These are phyloP conservation scores for Myxozyma neglecta DNA, from an alignment of 805 yeast genomes.

Conservation along the genomic window DNA sequence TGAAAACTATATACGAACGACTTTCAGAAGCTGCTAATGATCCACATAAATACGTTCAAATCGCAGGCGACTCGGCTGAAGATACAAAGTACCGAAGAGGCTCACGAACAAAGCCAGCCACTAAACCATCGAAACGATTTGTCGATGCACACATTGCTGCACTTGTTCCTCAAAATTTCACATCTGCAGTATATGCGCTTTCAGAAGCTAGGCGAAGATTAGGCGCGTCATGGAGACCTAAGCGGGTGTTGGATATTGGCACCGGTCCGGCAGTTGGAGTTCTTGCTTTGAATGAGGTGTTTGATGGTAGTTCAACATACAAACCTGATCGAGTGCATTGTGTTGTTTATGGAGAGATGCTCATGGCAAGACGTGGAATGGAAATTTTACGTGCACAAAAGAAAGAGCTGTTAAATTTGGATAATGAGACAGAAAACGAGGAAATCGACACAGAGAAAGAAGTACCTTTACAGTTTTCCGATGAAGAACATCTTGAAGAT, in stretches of 20 bases:
- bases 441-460: background rate
- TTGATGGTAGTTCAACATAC: conserved; percentile 57
- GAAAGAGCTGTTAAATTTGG: background rate
- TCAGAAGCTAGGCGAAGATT: conserved; percentile 61
- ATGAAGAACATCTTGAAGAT: conserved; percentile 10
- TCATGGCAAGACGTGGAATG: conserved; percentile 81
- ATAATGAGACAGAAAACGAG: background rate
- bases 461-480: background rate
- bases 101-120: conserved; percentile 1
- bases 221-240: conserved; percentile 59
- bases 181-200: conserved; percentile 64
- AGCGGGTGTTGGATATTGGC: conserved; percentile 72
- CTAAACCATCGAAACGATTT: conserved; percentile 11
- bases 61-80: background rate
- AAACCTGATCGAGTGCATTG: conserved; percentile 66
- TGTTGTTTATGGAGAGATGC: conserved; percentile 65
- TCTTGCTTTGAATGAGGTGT: conserved; percentile 78
- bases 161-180: conserved; percentile 77
- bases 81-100: background rate
- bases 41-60: background rate
- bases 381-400: conserved; percentile 3
- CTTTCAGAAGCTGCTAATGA: background rate
- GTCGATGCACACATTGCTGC: conserved; percentile 82
- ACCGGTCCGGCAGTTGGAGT: conserved; percentile 93
- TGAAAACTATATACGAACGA: conserved; percentile 12